These are phyloP conservation scores for Podospora sp. DNA, from an alignment of 495 filamentous ascomycete genomes.

Conservation along the genomic window DNA sequence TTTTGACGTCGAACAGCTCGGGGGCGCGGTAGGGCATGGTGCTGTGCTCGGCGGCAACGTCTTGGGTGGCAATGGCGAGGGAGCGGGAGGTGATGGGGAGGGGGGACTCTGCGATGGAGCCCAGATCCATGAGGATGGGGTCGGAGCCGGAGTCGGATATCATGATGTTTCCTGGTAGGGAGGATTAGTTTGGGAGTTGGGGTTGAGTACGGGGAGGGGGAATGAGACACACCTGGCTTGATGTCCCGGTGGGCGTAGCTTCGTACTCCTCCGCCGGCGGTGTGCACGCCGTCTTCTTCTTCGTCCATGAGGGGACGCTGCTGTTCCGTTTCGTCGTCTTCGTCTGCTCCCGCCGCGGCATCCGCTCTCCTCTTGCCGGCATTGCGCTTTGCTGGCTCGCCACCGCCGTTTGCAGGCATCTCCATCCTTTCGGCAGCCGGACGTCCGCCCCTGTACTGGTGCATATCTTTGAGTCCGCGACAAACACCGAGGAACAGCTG, in stretches of 20 bases:
- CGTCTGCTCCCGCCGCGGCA: conserved; percentile 49
- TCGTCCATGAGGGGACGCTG: conserved; percentile 81
- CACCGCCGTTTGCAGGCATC: conserved; percentile 34
- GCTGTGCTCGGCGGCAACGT: conserved; percentile 90
- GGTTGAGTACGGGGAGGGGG: neutral
- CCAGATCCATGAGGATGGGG: conserved; percentile 98
- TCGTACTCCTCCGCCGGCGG: conserved; percentile 68
- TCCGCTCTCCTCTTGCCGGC: conserved; percentile 58
- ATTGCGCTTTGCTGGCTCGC: conserved; percentile 62
- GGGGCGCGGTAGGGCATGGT: conserved; percentile 99
- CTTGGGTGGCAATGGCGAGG: conserved; percentile 86
- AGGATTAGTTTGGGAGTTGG: conserved; percentile 8
- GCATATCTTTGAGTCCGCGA: conserved; percentile 83
- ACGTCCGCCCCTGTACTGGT: conserved; percentile 67
- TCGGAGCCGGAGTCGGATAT: conserved; percentile 82
- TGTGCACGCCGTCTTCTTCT: conserved; percentile 65
- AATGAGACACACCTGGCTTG: conserved; percentile 73
- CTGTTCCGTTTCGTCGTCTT: conserved; percentile 72
- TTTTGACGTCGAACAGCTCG: conserved; percentile 97
- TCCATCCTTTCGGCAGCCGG: conserved; percentile 53
- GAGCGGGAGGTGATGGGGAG: conserved; percentile 92
- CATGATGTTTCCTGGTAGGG: conserved; percentile 88
- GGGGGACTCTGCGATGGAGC: conserved; percentile 84
- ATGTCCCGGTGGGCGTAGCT: conserved; percentile 97
- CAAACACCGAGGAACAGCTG: conserved; percentile 89